These are phyloP conservation scores for Aspergillus funiculosus DNA, from an alignment of 495 filamentous ascomycete genomes.

Conservation along the genomic window DNA sequence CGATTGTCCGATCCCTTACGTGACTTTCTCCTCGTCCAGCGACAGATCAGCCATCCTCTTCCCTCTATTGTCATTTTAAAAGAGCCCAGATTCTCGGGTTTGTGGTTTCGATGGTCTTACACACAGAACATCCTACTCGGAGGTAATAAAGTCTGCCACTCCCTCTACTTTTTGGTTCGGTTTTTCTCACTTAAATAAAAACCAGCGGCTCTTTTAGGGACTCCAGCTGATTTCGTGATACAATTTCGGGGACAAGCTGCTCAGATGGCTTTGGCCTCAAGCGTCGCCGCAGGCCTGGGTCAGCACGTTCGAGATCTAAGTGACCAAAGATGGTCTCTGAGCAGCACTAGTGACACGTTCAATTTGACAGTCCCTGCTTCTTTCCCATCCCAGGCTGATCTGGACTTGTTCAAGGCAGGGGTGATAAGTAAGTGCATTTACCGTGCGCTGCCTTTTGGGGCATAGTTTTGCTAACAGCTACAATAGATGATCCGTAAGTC, in stretches of 20 bases:
- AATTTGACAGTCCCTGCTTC: conserved; percentile 54
- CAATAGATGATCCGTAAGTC: conserved; percentile 47
- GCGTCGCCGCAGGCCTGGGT: conserved; percentile 13
- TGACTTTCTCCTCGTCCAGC: too few species aligned
- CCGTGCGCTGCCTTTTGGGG: too few species aligned
- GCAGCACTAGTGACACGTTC: conserved; percentile 40
- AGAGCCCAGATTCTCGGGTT: too few species aligned
- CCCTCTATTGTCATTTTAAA: too few species aligned
- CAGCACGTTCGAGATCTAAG: conserved; percentile 49
- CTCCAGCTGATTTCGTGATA: conserved; percentile 15
- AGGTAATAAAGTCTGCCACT: too few species aligned
- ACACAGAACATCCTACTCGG: too few species aligned
- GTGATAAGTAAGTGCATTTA: conserved; percentile 37
- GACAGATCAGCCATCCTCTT: too few species aligned
- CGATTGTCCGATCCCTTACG: too few species aligned
- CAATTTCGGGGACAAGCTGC: conserved; percentile 14
- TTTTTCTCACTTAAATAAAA: too few species aligned
- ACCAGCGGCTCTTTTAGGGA: too few species aligned
- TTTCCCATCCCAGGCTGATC: conserved; percentile 58
- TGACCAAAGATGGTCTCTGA: conserved; percentile 50
- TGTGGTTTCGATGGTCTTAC: too few species aligned
- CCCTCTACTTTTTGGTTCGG: too few species aligned
- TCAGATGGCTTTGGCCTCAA: conserved; percentile 16
- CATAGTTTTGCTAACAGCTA: not conserved
- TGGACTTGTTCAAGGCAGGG: conserved; percentile 51